Evolutionary conservation across 1,284 basidiomycete genomes (phyloP).

Genomic region (Rhodotorula sp.): DNA sequence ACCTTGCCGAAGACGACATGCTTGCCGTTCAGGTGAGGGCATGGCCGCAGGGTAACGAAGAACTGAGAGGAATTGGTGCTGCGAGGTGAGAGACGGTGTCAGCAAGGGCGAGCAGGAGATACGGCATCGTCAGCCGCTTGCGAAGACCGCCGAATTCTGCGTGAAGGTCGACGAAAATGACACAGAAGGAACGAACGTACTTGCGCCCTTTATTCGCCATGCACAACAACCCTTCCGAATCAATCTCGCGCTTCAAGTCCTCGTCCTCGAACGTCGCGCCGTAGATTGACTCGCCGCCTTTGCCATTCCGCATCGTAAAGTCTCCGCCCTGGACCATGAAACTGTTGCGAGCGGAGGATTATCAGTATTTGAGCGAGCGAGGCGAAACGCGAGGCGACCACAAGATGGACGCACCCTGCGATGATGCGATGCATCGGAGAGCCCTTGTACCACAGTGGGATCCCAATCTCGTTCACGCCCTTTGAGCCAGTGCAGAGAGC

Average conservation of each 20-base stretch:
- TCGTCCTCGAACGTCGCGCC: slow-evolving; percentile 57
- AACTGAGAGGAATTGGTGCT: slow-evolving; percentile 75
- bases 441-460: slow-evolving; percentile 77
- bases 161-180: too few relatives aligned
- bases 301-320: slow-evolving; percentile 42
- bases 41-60: slow-evolving; percentile 73
- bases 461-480: slow-evolving; percentile 63
- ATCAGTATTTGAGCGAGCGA: slow-evolving; percentile 9
- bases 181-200: not conserved
- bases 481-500: slow-evolving; percentile 84
- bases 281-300: slow-evolving; percentile 41
- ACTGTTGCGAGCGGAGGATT: slow-evolving; percentile 48
- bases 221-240: slow-evolving; percentile 56
- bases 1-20: slow-evolving; percentile 55
- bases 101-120: too few relatives aligned
- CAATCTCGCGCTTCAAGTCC: slow-evolving; percentile 64
- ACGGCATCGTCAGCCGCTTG: too few relatives aligned
- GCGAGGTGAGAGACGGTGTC: not conserved
- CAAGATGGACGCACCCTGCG: slow-evolving; percentile 29
- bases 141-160: too few relatives aligned
- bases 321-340: slow-evolving; percentile 71
- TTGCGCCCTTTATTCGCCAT: slow-evolving; percentile 36
- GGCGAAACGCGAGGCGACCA: not conserved
- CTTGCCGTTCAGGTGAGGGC: slow-evolving; percentile 53
- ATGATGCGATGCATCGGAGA: slow-evolving; percentile 76